Evolutionary conservation across 78 protist genomes (phyloP).

Genomic region (Monosiga brevicollis): DNA sequence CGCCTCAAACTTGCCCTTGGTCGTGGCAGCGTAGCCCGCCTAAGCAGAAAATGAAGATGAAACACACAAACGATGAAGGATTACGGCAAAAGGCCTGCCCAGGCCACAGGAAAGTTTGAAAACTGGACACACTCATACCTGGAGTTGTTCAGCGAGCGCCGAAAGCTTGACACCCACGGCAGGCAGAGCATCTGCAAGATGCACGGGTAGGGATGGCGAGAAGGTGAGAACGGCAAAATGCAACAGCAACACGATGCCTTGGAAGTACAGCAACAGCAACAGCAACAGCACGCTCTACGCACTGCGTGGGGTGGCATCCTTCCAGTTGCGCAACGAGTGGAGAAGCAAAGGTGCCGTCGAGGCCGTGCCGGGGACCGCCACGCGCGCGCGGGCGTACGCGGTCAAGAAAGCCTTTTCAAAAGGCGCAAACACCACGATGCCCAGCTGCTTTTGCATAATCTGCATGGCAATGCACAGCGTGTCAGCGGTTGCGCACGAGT

Average conservation of each 20-base stretch:
- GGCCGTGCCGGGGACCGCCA: background rate
- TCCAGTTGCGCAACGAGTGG: slow-evolving; percentile 27
- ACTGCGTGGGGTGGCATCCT: slow-evolving; percentile 2
- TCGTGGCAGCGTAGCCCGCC: slow-evolving; percentile 55
- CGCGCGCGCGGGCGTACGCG: slow-evolving; percentile 16
- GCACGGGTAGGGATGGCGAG: too few species aligned
- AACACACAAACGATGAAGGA: background rate
- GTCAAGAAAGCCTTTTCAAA: slow-evolving; percentile 51
- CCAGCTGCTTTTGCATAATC: slow-evolving; percentile 57
- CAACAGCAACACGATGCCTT: too few species aligned
- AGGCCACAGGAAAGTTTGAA: too few species aligned
- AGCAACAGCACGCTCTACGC: background rate
- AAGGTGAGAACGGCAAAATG: too few species aligned
- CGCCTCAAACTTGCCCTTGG: slow-evolving; percentile 71
- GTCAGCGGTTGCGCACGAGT: too few species aligned
- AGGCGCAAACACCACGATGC: slow-evolving; percentile 78
- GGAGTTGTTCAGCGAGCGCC: background rate
- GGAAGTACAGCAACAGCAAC: slow-evolving; percentile 6
- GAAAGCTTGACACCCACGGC: background rate
- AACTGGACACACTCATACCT: background rate
- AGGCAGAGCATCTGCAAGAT: background rate
- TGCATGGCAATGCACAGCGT: background rate
- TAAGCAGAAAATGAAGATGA: background rate
- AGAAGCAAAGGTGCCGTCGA: background rate
- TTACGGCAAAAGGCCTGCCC: background rate